Evolutionary conservation across 805 yeast genomes (phyloP).

Genomic region (Barnettozyma siamensis): DNA sequence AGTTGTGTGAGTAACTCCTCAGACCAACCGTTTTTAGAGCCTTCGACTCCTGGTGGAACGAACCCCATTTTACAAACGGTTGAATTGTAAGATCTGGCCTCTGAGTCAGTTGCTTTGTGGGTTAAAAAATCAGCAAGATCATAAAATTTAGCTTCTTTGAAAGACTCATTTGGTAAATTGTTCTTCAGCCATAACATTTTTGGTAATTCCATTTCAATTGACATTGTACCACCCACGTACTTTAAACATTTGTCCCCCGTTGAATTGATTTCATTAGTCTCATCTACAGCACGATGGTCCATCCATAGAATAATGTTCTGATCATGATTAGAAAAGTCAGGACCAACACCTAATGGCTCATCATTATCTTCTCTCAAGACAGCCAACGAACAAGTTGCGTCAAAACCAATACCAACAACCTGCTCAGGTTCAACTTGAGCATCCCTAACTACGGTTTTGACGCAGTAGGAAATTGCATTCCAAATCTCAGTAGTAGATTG

Average conservation of each 20-base stretch:
- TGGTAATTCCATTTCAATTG: slow-evolving; percentile 97
- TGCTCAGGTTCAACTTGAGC: slow-evolving; percentile 62
- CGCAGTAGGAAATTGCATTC: slow-evolving; percentile 81
- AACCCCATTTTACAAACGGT: slow-evolving; percentile 95
- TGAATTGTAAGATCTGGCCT: slow-evolving; percentile 84
- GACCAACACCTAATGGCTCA: slow-evolving; percentile 84
- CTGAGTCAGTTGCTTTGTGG: slow-evolving; percentile 82
- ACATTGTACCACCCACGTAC: slow-evolving; percentile 96
- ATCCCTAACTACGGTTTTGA: slow-evolving; percentile 65
- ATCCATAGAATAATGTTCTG: slow-evolving; percentile 94
- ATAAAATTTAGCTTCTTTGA: slow-evolving; percentile 68
- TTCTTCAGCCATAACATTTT: slow-evolving; percentile 95
- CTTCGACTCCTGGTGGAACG: slow-evolving; percentile 88
- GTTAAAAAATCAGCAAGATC: slow-evolving; percentile 91
- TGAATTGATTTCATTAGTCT: slow-evolving; percentile 74
- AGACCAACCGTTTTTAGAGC: slow-evolving; percentile 85
- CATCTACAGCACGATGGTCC: slow-evolving; percentile 92
- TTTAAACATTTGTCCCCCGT: slow-evolving; percentile 75
- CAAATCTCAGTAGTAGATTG: slow-evolving; percentile 91
- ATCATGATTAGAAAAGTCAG: slow-evolving; percentile 64
- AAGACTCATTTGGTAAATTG: slow-evolving; percentile 59
- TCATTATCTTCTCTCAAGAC: slow-evolving; percentile 62
- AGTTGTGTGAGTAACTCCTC: slow-evolving; percentile 62
- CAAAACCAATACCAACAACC: slow-evolving; percentile 89
- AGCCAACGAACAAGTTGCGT: slow-evolving; percentile 94